These are phyloP conservation scores for Clitopilus passeckerianus DNA, from an alignment of 768 basidiomycete genomes.

Conservation along the genomic window DNA sequence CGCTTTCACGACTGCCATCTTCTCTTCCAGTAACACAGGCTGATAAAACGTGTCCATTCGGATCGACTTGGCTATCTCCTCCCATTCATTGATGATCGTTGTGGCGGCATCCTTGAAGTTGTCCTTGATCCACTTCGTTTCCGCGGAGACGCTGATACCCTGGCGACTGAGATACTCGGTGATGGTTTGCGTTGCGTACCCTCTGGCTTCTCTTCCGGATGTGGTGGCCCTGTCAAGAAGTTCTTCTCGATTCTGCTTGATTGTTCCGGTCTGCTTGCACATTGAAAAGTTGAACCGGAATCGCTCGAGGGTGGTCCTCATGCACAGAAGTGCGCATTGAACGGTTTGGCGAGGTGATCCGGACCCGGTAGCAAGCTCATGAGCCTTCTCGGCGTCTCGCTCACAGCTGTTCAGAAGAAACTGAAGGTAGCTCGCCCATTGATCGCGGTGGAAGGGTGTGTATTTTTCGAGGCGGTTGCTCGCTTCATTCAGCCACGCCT, in stretches of 20 bases:
- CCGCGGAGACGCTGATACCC: slow-evolving; percentile 18
- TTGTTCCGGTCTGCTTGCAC: slow-evolving; percentile 17
- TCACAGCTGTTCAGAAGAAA: slow-evolving; percentile 44
- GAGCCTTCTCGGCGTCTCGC: slow-evolving; percentile 41
- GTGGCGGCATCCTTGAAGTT: slow-evolving; percentile 34
- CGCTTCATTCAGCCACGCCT: slow-evolving; percentile 30
- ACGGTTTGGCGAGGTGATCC: slow-evolving; percentile 50
- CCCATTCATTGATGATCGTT: slow-evolving; percentile 43
- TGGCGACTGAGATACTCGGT: slow-evolving; percentile 15
- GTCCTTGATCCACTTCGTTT: slow-evolving; percentile 32
- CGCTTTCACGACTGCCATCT: slow-evolving; percentile 42
- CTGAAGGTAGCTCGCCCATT: slow-evolving; percentile 41
- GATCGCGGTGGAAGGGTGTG: slow-evolving; percentile 21
- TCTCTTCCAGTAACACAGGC: slow-evolving; percentile 49
- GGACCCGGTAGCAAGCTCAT: slow-evolving; percentile 40
- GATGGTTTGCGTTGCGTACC: not conserved
- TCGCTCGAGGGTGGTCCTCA: slow-evolving; percentile 43
- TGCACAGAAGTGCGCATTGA: slow-evolving; percentile 32
- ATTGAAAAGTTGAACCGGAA: slow-evolving; percentile 45
- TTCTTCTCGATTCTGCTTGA: slow-evolving; percentile 16
- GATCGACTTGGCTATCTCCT: slow-evolving; percentile 31
- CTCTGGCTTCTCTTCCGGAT: not conserved
- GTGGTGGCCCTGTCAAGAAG: slow-evolving; percentile 14
- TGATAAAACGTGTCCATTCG: slow-evolving; percentile 41
- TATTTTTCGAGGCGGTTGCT: slow-evolving; percentile 13